Base-by-base conservation (phyloP, 371 early-diverging fungal species). In the Mortierella sp. region DNA sequence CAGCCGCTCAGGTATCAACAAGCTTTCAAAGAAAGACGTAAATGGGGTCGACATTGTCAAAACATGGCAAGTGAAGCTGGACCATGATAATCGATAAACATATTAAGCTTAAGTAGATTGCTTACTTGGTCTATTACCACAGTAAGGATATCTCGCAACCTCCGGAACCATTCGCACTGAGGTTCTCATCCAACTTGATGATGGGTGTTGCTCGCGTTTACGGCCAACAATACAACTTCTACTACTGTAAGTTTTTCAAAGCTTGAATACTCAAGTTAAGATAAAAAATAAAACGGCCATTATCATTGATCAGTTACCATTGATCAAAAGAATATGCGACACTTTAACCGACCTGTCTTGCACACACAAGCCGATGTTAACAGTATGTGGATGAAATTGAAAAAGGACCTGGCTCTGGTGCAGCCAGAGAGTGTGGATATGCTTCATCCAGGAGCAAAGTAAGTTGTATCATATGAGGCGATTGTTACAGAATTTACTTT, bases 171-270 rank as follows among this genome's bases (percentile, higher is more conserved):
- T 74, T 90, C 55, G 90, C 90, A 0, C 76, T 90, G n/a, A 72
- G 90, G 8, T 72, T 90, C 48, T 83, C 85, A 4, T 87, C 88
- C 32, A 89, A 87, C 69, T 65, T 90, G 43, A 86, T 90, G 88
- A 61, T 87, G 45, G 88, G 88, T 6, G 85, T 87, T 22, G 63
- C 83, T n/a, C 78, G 89, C 1, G 79, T 89, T 10, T 85, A 85
- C 41, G 73, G 70, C 28, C 88, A 88, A 53, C 90, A 88, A 53
- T 85, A 84, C 70, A 75, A 58, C 33, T 85, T 83, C 58, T 85
- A 85, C 69, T 65, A 62, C n/a, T 47, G 76, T 71, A 80, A 64
- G 62, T 48, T 4, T 7, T 36, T 36, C 36, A 36, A 36, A 36
- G 16, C 38, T 61, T 61, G 45, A 47, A 13, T 21, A 41, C 36